Evolutionary conservation across 768 basidiomycete species (phyloP), one percentile per base, ranked within the genome.

Genomic region (Boletellus sp.): DNA sequence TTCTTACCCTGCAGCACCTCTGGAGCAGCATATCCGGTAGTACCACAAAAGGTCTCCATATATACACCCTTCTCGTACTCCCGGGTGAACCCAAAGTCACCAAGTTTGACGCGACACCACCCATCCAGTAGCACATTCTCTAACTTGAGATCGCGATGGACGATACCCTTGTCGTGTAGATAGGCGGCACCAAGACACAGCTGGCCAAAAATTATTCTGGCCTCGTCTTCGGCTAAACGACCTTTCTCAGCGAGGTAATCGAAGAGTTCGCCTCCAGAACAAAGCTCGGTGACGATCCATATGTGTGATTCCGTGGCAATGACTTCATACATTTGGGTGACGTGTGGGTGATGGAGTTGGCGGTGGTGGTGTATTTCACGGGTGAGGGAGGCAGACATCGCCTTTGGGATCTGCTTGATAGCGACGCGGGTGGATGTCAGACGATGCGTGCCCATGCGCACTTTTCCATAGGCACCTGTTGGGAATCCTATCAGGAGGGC

Each of bases 331-430:
- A 98, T 85, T 64, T 95, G 93, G 13, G 93, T 90, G 61, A 99
- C 82, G 65, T 96, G 84, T 0, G 93, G 93, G 62, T 98, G 95
- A 65, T 96, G 96, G 12, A 99, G 80, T 42, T 92, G 89, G 44
- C 95, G 88, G 72, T 99, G 95, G 62, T 99, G 96, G 64, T 99
- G 95, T 48, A 99, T 96, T 72, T 99, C 95, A 56, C 95, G 83
- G 23, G 96, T 99, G 35, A 99, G 78, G 16, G 88, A 80, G 6
- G 94, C 80, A 28, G 94, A 91, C 77, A 93, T 82, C 50, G 85
- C 81, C 70, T 98, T 98, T 33, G 95, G 92, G 55, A 97, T 95
- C 70, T 97, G 94, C 73, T 99, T 99, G 74, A 99, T 87, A 48
- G 95, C 95, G 58, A 95, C 94, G 45, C 92, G 83, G 39, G 86